phyloP scores from a whole-genome alignment of 2,329 filamentous ascomycete species.

The Ophiobolus disseminans region DNA sequence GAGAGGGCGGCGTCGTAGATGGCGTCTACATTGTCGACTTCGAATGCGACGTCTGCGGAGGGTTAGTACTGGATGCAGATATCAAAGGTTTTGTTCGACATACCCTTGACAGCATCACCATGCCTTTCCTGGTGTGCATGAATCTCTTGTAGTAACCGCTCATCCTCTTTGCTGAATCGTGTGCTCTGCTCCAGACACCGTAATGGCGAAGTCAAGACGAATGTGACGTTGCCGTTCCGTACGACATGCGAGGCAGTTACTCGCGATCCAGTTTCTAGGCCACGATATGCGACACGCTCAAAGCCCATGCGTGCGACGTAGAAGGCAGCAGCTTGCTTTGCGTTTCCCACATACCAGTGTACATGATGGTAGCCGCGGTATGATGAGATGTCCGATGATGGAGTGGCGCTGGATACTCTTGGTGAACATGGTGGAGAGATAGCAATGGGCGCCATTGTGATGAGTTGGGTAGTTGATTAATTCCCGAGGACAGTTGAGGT shows the following conservation, averaged over 20 bases:
- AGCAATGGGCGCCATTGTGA: slow-evolving; percentile 42
- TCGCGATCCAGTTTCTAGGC: slow-evolving; percentile 85
- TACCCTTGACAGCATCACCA: slow-evolving; percentile 84
- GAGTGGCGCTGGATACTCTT: slow-evolving; percentile 23
- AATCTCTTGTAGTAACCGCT: slow-evolving; percentile 72
- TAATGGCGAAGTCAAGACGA: slow-evolving; percentile 84
- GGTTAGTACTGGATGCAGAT: slow-evolving; percentile 10
- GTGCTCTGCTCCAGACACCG: slow-evolving; percentile 55
- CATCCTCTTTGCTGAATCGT: slow-evolving; percentile 62
- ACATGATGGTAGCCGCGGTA: slow-evolving; percentile 92
- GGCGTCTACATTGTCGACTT: slow-evolving; percentile 85
- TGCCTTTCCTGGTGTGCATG: slow-evolving; percentile 84
- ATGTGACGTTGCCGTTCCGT: slow-evolving; percentile 75
- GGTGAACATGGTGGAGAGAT: slow-evolving; percentile 54
- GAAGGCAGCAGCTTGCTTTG: slow-evolving; percentile 90
- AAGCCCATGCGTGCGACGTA: slow-evolving; percentile 91
- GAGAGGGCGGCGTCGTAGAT: slow-evolving; percentile 78
- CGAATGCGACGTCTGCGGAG: slow-evolving; percentile 79
- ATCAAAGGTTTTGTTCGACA: neutral
- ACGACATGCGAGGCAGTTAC: slow-evolving; percentile 85
- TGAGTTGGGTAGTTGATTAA: no score
- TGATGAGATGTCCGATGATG: slow-evolving; percentile 49
- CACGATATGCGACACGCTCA: slow-evolving; percentile 79
- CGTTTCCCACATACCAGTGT: slow-evolving; percentile 96
- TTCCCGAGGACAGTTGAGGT: no score